Conservation (phyloP, 345 rosid genomes). For the Gossypium sturtianum region DNA sequence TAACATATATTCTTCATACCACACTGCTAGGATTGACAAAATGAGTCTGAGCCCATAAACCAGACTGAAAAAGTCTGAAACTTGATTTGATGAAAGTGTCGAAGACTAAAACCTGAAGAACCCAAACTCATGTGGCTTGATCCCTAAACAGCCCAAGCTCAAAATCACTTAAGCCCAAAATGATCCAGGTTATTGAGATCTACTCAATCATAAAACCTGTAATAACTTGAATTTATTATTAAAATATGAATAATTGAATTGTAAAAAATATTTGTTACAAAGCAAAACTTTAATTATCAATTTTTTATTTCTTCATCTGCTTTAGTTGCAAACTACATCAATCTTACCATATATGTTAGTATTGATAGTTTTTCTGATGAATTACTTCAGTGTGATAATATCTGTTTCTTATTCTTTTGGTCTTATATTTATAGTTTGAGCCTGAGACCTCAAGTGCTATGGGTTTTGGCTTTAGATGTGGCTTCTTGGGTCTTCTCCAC, state of each 20-base stretch:
- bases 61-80: background rate
- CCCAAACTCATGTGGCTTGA: background rate
- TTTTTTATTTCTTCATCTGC: background rate
- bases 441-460: conserved; percentile 97
- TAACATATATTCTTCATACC: background rate
- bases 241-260: background rate
- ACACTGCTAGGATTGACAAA: background rate
- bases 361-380: background rate
- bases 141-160: background rate
- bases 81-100: background rate
- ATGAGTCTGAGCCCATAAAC: background rate
- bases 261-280: background rate
- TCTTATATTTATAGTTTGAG: conserved; percentile 63
- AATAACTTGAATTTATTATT: background rate
- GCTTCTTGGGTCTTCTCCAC: conserved; percentile 98
- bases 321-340: conserved; percentile 2
- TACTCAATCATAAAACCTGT: background rate
- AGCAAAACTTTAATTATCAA: background rate
- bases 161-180: background rate
- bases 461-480: conserved; percentile 99
- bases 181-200: background rate
- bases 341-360: background rate
- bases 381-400: background rate
- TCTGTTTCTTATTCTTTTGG: conserved; percentile 15
- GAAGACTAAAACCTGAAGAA: background rate